Percentiles rank a stretch among this genome's conserved stretches.
Conservation (phyloP, 202 grass and related monocot genomes). For the Digitaria exilis region DNA sequence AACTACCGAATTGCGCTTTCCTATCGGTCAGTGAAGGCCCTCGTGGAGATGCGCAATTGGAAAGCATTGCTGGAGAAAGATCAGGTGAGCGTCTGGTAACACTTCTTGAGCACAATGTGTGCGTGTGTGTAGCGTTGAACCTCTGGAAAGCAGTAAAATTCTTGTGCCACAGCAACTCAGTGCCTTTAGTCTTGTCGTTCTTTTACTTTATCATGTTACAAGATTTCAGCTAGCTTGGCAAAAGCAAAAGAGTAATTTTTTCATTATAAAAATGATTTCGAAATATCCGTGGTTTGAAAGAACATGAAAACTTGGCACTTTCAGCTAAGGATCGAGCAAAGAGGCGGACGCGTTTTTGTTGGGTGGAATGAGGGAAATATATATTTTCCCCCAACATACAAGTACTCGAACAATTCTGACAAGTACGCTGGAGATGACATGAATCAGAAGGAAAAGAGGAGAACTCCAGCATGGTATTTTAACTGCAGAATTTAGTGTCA, state of each 20-base stretch:
- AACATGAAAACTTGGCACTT: constrained; percentile 32
- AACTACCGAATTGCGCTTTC: constrained; percentile 99
- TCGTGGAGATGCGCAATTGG: constrained; percentile 99
- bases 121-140: constrained; percentile 35
- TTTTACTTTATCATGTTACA: constrained; percentile 52
- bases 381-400: constrained; percentile 99
- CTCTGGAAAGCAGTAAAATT: constrained; percentile 55
- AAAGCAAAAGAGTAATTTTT: constrained; percentile 36
- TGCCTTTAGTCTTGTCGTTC: constrained; percentile 57
- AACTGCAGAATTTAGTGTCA: neutral
- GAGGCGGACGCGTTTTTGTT: constrained; percentile 77
- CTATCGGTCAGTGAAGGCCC: constrained; percentile 93
- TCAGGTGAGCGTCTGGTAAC: constrained; percentile 71
- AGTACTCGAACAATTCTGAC: constrained; percentile 98
- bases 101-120: constrained; percentile 34
- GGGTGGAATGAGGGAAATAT: constrained; percentile 93
- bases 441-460: constrained; percentile 87
- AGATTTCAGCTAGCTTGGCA: constrained; percentile 41
- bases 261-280: constrained; percentile 34
- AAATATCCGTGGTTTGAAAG: constrained; percentile 20
- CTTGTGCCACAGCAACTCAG: constrained; percentile 37
- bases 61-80: constrained; percentile 99
- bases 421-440: constrained; percentile 89
- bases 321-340: constrained; percentile 92
- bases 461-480: constrained; percentile 92